Percentiles rank a stretch among this genome's conserved stretches.
Conservation (phyloP, 331 rosid genomes). For the Arachis monticola region DNA sequence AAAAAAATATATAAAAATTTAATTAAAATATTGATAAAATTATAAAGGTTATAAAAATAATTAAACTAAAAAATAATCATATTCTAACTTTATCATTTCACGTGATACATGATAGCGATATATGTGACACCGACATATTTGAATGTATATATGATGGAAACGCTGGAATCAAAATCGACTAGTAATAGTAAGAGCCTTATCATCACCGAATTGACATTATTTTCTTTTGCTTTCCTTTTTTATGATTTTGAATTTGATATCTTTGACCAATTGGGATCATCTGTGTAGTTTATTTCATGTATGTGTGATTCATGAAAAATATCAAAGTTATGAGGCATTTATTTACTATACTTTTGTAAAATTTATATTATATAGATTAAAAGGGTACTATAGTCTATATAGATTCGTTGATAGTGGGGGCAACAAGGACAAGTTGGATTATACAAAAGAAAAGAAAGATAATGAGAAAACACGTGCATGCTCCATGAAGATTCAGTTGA, state of each 20-base stretch:
- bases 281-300: neutral
- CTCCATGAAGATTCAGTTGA: slow-evolving; percentile 28
- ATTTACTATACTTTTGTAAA: no score
- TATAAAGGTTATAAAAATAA: no score
- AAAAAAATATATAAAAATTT: no score
- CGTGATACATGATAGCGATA: neutral
- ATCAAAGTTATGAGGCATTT: neutral
- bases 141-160: neutral
- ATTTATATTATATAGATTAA: neutral
- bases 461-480: slow-evolving; percentile 37
- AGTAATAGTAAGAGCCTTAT: neutral
- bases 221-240: no score
- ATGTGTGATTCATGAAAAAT: neutral
- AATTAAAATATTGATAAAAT: no score
- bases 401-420: slow-evolving; percentile 2
- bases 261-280: neutral
- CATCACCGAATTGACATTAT: neutral
- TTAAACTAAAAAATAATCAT: no score
- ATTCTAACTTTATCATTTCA: neutral
- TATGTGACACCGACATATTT: slow-evolving; percentile 30
- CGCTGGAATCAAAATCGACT: slow-evolving; percentile 1
- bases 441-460: neutral
- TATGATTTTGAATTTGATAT: no score
- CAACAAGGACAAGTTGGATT: slow-evolving; percentile 19
- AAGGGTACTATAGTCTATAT: neutral